Evolutionary conservation across 2,329 filamentous ascomycete genomes (phyloP).

Genomic region (Mycogone perniciosa): DNA sequence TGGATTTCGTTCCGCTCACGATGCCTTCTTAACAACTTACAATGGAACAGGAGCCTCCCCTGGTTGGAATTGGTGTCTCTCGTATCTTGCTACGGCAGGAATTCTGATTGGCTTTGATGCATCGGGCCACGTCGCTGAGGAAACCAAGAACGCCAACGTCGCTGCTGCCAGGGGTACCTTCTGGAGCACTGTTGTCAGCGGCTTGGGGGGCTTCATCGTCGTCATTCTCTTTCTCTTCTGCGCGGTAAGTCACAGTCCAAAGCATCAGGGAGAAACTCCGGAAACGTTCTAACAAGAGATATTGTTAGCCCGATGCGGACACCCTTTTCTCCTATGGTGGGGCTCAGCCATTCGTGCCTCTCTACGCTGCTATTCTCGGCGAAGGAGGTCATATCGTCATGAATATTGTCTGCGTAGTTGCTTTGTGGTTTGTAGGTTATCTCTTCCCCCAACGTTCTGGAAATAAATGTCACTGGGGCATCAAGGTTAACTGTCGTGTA

Average conservation of each 20-base stretch:
- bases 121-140: slow-evolving; percentile 54
- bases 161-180: slow-evolving; percentile 55
- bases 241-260: slow-evolving; percentile 31
- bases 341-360: slow-evolving; percentile 51
- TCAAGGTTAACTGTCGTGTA: slow-evolving; percentile 9
- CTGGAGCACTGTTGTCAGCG: slow-evolving; percentile 52
- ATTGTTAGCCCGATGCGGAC: slow-evolving; percentile 41
- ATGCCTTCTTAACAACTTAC: slow-evolving; percentile 55
- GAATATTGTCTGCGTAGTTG: slow-evolving; percentile 50
- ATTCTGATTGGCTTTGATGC: slow-evolving; percentile 57
- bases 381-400: slow-evolving; percentile 53
- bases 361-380: slow-evolving; percentile 52
- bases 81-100: slow-evolving; percentile 54
- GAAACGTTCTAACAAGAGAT: neutral
- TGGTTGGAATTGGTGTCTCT: slow-evolving; percentile 58
- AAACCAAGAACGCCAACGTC: slow-evolving; percentile 51
- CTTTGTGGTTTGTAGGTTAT: slow-evolving; percentile 43
- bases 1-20: slow-evolving; percentile 52
- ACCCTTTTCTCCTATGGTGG: slow-evolving; percentile 47
- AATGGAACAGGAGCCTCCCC: slow-evolving; percentile 50
- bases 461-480: no score
- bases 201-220: slow-evolving; percentile 46
- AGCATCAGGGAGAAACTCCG: neutral
- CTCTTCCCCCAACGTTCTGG: neutral
- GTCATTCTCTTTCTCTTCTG: slow-evolving; percentile 57